Base-by-base conservation (phyloP, 192 early-diverging fungal genomes). In the Pilaira anomala region DNA sequence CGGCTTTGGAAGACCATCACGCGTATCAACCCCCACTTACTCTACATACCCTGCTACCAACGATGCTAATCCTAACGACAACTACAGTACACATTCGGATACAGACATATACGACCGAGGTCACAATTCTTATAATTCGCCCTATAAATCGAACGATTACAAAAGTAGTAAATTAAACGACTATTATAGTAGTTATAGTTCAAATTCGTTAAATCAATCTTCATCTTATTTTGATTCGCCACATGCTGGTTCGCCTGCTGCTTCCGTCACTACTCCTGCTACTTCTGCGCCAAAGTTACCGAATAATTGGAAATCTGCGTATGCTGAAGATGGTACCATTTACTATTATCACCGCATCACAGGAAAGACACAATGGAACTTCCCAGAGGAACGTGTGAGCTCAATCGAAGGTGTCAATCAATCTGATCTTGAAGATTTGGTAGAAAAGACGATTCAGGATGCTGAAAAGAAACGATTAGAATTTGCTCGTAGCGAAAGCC, bases 311-410 rank as follows among this genome's bases (percentile, higher is more conserved):
- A 60, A 66, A 21, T 72, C 66, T 39, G 76, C 79, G 11, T 67
- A 30, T 2, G 71, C 77, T 55, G 53, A 75, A 9, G 77, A 82
- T 22, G 78, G 78, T 8, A 66, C 65, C 9, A 58, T 78, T 3
- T 85, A 83, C 39, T 83, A 83, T 57, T 83, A 79, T 54, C 78
- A 85, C 59, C 62, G 66, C 33, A 60, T 82, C 11, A 85, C 82
- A 1, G 66, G 73, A 7, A 68, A 78, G 40, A 77, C 78, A n/a
- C 82, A 80, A 40, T 85, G 84, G 84, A 72, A 58, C 26, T 68
- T 74, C 24, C 81, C 81, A 22, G 75, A 71, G 48, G 48, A 66
- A 19, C 56, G 44, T 16, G 62, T 45, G 16, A 68, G 62, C n/a
- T 65, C 65, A 2, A 65, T 69, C 26, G 66, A 71, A 41, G 65